Conservation (phyloP, 2,329 filamentous ascomycete genomes). For the Torrubiella hemipterigena region DNA sequence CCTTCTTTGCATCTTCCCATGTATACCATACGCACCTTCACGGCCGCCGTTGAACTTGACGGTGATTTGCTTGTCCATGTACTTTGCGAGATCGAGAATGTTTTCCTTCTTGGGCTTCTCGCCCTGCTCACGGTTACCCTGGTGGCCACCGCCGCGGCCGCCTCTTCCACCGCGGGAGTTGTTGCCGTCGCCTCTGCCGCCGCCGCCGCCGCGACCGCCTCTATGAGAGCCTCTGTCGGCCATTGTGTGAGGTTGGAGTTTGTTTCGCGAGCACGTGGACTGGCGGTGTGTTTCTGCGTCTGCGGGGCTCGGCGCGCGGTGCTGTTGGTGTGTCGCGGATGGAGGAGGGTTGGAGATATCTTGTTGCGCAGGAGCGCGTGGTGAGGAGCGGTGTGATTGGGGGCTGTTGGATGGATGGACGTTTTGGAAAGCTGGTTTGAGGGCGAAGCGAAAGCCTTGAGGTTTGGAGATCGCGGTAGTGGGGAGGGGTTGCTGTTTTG, state of each 20-base stretch:
- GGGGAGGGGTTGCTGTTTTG: not conserved
- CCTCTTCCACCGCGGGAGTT: constrained; percentile 28
- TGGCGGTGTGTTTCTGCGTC: not conserved
- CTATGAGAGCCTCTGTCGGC: constrained; percentile 37
- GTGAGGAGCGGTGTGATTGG: not conserved
- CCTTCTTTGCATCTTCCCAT: no score
- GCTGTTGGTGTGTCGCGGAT: no score
- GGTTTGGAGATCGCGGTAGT: not conserved
- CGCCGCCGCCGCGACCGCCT: constrained; percentile 32
- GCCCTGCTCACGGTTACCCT: constrained; percentile 30
- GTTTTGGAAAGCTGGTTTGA: constrained; percentile 1
- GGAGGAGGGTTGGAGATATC: not conserved
- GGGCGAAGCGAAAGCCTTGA: not conserved
- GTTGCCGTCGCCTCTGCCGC: constrained; percentile 22
- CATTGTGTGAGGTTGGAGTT: constrained; percentile 20
- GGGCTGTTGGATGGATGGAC: not conserved
- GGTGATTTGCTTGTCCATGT: constrained; percentile 90
- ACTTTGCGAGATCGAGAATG: constrained; percentile 88
- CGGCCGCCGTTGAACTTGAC: constrained; percentile 96
- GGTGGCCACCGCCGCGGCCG: constrained; percentile 30
- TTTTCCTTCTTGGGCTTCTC: constrained; percentile 97
- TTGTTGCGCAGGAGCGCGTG: not conserved
- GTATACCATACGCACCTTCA: constrained; percentile 51
- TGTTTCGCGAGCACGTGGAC: not conserved
- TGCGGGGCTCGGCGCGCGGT: no score